A percentile compares a stretch with the other conserved stretches of the same genome.
These are phyloP conservation scores for Yamadazyma takamatsuzukensis DNA, from an alignment of 805 yeast species.

Conservation along the genomic window DNA sequence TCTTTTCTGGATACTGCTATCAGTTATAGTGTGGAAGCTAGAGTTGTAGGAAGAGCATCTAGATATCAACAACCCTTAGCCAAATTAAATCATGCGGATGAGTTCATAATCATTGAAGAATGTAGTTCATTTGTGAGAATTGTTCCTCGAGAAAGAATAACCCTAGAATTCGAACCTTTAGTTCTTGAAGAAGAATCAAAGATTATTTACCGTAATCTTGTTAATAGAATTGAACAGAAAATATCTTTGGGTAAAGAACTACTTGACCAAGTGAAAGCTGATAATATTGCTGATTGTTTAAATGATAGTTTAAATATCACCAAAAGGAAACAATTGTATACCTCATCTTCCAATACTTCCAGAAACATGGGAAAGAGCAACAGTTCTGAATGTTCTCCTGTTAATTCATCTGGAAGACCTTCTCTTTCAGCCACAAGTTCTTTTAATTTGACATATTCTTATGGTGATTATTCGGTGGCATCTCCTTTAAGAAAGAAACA, in stretches of 20 bases:
- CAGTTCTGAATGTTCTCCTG: too few species aligned
- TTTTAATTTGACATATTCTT: too few species aligned
- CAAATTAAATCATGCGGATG: slow-evolving; percentile 19
- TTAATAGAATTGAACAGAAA: slow-evolving; percentile 24
- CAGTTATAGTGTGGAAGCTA: slow-evolving; percentile 32
- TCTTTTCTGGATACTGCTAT: slow-evolving; percentile 30
- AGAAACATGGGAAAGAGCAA: not conserved
- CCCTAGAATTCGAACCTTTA: slow-evolving; percentile 20
- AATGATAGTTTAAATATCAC: slow-evolving; percentile 8
- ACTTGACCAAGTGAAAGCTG: too few species aligned
- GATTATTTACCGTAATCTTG: slow-evolving; percentile 25
- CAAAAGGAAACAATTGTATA: slow-evolving; percentile 21
- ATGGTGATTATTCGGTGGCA: slow-evolving; percentile 22
- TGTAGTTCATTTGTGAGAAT: slow-evolving; percentile 24
- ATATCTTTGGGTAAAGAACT: slow-evolving; percentile 25
- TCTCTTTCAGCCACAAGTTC: too few species aligned
- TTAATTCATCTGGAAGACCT: too few species aligned
- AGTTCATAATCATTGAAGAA: slow-evolving; percentile 32
- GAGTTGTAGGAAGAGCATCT: slow-evolving; percentile 37
- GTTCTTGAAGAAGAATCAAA: slow-evolving; percentile 28
- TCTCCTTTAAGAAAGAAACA: slow-evolving; percentile 28
- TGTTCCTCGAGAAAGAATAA: slow-evolving; percentile 18
- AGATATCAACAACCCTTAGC: slow-evolving; percentile 20
- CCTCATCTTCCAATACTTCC: slow-evolving; percentile 15
- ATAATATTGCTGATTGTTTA: slow-evolving; percentile 3